Evolutionary conservation across 2,329 filamentous ascomycete species (phyloP), one percentile per base, ranked within the genome.

Genomic region (Hysterium pulicare): DNA sequence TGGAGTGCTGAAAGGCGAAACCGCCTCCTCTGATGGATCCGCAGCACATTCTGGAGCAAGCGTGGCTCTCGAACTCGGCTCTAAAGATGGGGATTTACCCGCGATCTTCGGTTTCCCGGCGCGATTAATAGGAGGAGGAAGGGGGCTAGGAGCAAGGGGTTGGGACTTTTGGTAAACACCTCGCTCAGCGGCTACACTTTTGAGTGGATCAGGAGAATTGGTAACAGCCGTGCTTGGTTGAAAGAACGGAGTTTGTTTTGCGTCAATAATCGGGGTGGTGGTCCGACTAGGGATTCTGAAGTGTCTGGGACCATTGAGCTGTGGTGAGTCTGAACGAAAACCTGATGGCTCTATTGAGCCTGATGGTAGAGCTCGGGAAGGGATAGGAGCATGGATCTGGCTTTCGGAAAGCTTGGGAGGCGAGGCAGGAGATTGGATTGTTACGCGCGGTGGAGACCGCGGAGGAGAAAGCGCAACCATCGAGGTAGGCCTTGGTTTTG

Each of bases 1-100:
- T 15, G 90, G 90, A 26, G 89, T 95, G 57, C 76, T 90, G 60
- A 96, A 95, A 0, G 91, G 90, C 1, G 91, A 95, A 0, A 82
- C 58, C 38, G 71, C 68, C 23, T 72, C 71, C 32, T 77, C 73
- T 2, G 62, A 58, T 5, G 59, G 41, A 23, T 63, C 59, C 4
- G 49, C 46, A 60, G 57, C 72, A 69, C 47, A 72, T 64, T 58
- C 67, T 33, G 60, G 71, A 24, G 56, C 70, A 24, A 66, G 42
- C 11, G 52, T 56, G 5, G 50, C 33, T 19, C 54, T 59, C 4
- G 48, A 38, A 22, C 49, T 22, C 5, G 49, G 43, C 15, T 64
- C 60, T 5, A 56, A 47, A 3, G 65, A 56, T 24, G 61, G 58
- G 3, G 60, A 52, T 38, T 81, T 80, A 8, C 67, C 62, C 9